These are phyloP conservation scores for Phytophthora multivora DNA, from an alignment of 352 stramenopile species.

Conservation along the genomic window DNA sequence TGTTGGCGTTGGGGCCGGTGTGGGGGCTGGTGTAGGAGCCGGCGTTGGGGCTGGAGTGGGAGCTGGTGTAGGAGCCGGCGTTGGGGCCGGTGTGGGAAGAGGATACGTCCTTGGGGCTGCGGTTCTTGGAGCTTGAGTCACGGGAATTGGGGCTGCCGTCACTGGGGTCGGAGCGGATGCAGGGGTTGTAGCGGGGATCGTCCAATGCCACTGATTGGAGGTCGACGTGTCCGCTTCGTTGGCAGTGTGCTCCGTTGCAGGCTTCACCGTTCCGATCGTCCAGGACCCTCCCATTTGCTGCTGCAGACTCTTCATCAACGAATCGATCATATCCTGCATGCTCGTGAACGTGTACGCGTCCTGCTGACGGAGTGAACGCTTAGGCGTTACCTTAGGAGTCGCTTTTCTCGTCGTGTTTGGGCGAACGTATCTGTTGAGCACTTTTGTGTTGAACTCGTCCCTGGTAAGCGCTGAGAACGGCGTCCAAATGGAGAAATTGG, in stretches of 20 bases:
- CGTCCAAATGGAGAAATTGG: conserved; percentile 47
- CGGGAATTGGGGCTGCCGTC: conserved; percentile 9
- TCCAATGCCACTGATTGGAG: conserved; percentile 22
- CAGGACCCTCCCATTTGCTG: conserved; percentile 27
- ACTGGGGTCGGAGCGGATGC: background rate
- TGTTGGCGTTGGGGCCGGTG: conserved; percentile 1
- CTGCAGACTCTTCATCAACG: conserved; percentile 26
- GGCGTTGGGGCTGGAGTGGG: too few relatives aligned
- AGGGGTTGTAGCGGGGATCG: conserved; percentile 6
- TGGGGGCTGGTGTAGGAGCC: background rate
- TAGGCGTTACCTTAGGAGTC: conserved; percentile 4
- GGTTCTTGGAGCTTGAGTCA: conserved; percentile 4
- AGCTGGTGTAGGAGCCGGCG: background rate
- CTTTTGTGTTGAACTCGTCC: conserved; percentile 42
- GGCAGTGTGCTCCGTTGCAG: conserved; percentile 11
- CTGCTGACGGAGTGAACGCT: conserved; percentile 27
- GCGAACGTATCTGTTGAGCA: conserved; percentile 32
- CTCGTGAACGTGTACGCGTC: conserved; percentile 28
- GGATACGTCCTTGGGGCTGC: conserved; percentile 5
- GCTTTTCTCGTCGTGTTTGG: conserved; percentile 10
- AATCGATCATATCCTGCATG: conserved; percentile 31
- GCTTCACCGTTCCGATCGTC: conserved; percentile 25
- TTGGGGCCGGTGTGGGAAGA: conserved; percentile 1
- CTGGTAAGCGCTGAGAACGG: conserved; percentile 48
- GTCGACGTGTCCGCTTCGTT: conserved; percentile 9